Conservation (phyloP, 140 eudicot species). For the Stevia rebaudiana region DNA sequence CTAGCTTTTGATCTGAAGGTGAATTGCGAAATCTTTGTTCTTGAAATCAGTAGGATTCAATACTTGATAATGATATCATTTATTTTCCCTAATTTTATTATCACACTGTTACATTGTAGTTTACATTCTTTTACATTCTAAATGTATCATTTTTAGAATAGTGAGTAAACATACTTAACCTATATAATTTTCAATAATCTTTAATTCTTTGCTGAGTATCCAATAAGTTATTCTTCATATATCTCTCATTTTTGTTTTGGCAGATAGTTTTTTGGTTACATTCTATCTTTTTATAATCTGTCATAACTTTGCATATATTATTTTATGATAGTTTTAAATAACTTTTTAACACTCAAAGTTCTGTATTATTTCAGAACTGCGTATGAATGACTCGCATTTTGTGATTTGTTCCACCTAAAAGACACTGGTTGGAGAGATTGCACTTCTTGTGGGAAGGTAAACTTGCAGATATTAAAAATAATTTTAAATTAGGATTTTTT, state of each 20-base stretch:
- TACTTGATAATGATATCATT: neutral
- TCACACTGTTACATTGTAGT: conserved; percentile 14
- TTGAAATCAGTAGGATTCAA: neutral
- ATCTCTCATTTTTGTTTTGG: neutral
- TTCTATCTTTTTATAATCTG: neutral
- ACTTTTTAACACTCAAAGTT: conserved; percentile 12
- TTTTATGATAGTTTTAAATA: neutral
- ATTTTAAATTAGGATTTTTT: no score
- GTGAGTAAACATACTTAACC: no score
- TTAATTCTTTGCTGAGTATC: no score
- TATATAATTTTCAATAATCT: no score
- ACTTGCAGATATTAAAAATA: neutral
- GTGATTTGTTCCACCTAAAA: conserved; percentile 62
- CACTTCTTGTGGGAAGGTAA: conserved; percentile 69
- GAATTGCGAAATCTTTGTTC: neutral
- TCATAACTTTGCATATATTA: conserved; percentile 5
- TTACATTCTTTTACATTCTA: neutral
- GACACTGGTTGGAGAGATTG: conserved; percentile 96
- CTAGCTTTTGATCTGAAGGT: neutral
- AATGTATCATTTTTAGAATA: no score
- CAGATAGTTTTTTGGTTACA: neutral
- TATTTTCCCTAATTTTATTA: neutral
- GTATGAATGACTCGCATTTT: conserved; percentile 61
- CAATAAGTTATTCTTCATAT: neutral
- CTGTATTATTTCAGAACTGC: conserved; percentile 51